A percentile compares a stretch with the other conserved stretches of the same genome.
Evolutionary conservation across 2,329 filamentous ascomycete genomes (phyloP).

Genomic region (Harringtonia aguacate): DNA sequence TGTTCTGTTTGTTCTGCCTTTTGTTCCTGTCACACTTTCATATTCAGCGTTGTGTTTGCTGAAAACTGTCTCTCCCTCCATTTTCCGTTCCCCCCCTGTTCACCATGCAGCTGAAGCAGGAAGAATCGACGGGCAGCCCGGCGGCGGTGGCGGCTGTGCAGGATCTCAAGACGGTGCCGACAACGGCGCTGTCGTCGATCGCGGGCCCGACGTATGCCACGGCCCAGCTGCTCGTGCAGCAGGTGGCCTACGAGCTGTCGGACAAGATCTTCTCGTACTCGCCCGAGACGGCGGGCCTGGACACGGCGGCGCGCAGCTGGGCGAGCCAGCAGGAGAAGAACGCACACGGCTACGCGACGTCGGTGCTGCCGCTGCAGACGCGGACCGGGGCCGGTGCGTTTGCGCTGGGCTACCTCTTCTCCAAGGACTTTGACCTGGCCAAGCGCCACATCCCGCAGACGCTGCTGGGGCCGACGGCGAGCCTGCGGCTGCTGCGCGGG

Average conservation of each 20-base stretch:
- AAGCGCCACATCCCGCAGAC: constrained; percentile 89
- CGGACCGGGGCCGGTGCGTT: constrained; percentile 81
- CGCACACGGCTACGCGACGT: constrained; percentile 68
- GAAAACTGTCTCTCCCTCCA: neutral
- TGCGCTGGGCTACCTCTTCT: constrained; percentile 94
- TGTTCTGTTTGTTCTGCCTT: neutral
- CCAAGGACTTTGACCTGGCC: constrained; percentile 84
- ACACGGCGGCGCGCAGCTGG: constrained; percentile 75
- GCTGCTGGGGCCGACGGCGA: constrained; percentile 76
- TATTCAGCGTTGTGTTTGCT: no score
- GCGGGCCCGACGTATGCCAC: constrained; percentile 87
- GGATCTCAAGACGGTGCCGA: constrained; percentile 30
- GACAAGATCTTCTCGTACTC: constrained; percentile 98
- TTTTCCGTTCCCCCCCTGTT: neutral
- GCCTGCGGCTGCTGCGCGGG: constrained; percentile 68
- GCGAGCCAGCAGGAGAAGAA: constrained; percentile 59
- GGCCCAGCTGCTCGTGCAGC: constrained; percentile 86
- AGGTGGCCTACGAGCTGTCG: constrained; percentile 88
- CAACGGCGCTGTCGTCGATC: constrained; percentile 48
- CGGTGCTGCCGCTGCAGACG: constrained; percentile 73
- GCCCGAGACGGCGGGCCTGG: constrained; percentile 84
- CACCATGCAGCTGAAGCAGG: constrained; percentile 14
- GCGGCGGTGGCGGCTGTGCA: constrained; percentile 1
- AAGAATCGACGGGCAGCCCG: constrained; percentile 13
- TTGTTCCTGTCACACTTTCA: neutral